phyloP scores from a whole-genome alignment of 2,329 filamentous ascomycete genomes.

The Hypoxylon rubiginosum region DNA sequence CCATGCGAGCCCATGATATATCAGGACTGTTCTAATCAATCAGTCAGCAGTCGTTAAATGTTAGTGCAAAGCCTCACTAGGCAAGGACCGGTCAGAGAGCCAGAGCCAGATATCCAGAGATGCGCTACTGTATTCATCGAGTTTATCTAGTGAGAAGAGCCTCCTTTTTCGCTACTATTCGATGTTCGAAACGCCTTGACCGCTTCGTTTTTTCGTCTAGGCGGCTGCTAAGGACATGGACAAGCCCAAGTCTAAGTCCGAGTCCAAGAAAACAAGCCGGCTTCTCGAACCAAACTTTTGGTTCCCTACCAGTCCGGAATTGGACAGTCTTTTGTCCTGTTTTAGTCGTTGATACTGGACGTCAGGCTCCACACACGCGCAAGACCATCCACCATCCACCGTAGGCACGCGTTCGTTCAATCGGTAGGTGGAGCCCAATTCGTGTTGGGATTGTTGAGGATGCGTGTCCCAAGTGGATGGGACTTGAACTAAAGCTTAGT shows the following conservation, averaged over 20 bases:
- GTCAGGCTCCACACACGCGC: slow-evolving; percentile 38
- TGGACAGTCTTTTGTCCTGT: slow-evolving; percentile 32
- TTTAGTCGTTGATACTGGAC: slow-evolving; percentile 38
- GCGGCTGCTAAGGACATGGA: neutral
- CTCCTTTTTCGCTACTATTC: slow-evolving; percentile 9
- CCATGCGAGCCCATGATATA: slow-evolving; percentile 7
- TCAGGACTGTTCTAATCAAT: slow-evolving; percentile 29
- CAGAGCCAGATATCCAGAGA: slow-evolving; percentile 23
- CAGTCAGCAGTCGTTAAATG: slow-evolving; percentile 30
- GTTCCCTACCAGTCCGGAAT: slow-evolving; percentile 33
- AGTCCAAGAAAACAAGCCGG: slow-evolving; percentile 12
- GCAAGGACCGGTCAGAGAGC: slow-evolving; percentile 1
- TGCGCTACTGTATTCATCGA: slow-evolving; percentile 28
- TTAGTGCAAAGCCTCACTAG: slow-evolving; percentile 25
- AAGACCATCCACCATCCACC: neutral
- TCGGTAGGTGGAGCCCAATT: slow-evolving; percentile 31
- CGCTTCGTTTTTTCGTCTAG: slow-evolving; percentile 23
- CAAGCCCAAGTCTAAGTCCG: neutral
- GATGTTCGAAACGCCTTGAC: slow-evolving; percentile 30
- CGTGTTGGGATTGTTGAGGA: slow-evolving; percentile 32
- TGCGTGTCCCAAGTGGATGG: slow-evolving; percentile 32
- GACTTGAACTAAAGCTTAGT: slow-evolving; percentile 20
- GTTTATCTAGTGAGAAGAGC: slow-evolving; percentile 1
- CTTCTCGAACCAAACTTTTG: slow-evolving; percentile 39
- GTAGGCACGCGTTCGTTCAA: slow-evolving; percentile 16